A percentile compares a stretch with the other conserved stretches of the same genome.
These are phyloP conservation scores for Cryptococcus sp. DNA, from an alignment of 1,284 basidiomycete genomes.

Conservation along the genomic window DNA sequence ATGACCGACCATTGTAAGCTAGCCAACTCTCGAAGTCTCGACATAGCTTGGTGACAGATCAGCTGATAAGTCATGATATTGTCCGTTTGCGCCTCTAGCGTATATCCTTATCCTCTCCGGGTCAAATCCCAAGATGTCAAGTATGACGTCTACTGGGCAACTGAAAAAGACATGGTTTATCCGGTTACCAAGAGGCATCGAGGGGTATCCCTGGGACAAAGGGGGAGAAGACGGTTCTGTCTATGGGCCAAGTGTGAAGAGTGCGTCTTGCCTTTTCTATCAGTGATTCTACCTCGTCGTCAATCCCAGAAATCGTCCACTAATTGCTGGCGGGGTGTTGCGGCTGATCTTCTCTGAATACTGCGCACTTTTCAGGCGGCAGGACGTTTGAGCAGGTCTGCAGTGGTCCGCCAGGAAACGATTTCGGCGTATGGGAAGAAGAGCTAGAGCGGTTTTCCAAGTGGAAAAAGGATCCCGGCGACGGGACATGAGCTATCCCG, in stretches of 20 bases:
- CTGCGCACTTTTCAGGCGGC: conserved; percentile 17
- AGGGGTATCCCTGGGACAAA: conserved; percentile 35
- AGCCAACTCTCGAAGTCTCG: neutral
- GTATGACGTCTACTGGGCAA: conserved; percentile 19
- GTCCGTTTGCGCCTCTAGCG: conserved; percentile 10
- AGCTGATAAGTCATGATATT: neutral
- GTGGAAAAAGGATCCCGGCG: neutral
- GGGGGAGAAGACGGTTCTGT: conserved; percentile 39
- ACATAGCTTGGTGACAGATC: neutral
- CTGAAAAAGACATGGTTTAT: conserved; percentile 42
- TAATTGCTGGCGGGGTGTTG: neutral
- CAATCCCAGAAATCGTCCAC: neutral
- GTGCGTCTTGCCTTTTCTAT: conserved; percentile 20
- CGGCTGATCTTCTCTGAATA: neutral
- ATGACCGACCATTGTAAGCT: conserved; percentile 34
- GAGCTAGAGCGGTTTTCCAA: conserved; percentile 11
- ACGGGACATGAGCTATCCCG: too few species aligned
- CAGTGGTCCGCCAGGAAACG: conserved; percentile 1
- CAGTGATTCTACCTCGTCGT: neutral
- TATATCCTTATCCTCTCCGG: conserved; percentile 32
- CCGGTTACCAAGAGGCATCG: conserved; percentile 25
- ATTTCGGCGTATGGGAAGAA: conserved; percentile 7
- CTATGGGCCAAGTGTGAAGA: conserved; percentile 40
- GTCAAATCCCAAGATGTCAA: conserved; percentile 14
- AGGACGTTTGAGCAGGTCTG: conserved; percentile 27